A percentile compares a stretch with the other conserved stretches of the same genome.
Conservation (phyloP, 805 yeast genomes). For the Barnettozyma botsteinii region DNA sequence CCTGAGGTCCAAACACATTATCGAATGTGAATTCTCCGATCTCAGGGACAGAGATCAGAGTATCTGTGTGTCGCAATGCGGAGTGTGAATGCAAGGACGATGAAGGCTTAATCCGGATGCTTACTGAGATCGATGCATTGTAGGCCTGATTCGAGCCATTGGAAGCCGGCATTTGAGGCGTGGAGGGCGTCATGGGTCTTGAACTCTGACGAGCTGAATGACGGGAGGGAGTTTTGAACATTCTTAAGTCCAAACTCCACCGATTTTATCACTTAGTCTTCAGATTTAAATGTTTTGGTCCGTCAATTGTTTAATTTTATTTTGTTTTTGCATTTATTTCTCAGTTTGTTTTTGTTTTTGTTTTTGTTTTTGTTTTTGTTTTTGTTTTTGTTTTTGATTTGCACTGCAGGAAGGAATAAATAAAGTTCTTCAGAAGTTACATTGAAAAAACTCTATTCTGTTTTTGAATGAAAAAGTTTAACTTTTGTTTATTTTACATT, state of each 20-base stretch:
- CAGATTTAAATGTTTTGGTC: background rate
- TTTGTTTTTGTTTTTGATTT: too few species aligned
- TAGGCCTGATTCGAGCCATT: background rate
- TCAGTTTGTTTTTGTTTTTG: too few species aligned
- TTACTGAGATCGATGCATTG: slow-evolving; percentile 64
- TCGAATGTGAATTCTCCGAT: slow-evolving; percentile 72
- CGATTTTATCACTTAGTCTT: too few species aligned
- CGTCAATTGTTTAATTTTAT: background rate
- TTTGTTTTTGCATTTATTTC: too few species aligned
- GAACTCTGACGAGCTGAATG: slow-evolving; percentile 1
- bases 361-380: too few species aligned
- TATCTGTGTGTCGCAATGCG: slow-evolving; percentile 38
- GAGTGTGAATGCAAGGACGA: slow-evolving; percentile 27
- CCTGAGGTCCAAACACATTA: slow-evolving; percentile 60
- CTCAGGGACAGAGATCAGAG: slow-evolving; percentile 28
- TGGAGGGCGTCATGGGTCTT: slow-evolving; percentile 2
- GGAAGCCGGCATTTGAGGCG: background rate
- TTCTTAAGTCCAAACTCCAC: too few species aligned
- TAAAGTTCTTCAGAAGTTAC: too few species aligned
- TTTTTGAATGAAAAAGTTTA: too few species aligned
- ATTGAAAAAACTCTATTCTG: too few species aligned
- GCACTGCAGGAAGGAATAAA: too few species aligned
- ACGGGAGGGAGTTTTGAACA: slow-evolving; percentile 6
- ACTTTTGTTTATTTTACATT: background rate
- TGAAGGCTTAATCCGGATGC: slow-evolving; percentile 71